Evolutionary conservation across 495 filamentous ascomycete genomes (phyloP), one percentile per base, ranked within the genome.

Genomic region (Penicillium alfredii): DNA sequence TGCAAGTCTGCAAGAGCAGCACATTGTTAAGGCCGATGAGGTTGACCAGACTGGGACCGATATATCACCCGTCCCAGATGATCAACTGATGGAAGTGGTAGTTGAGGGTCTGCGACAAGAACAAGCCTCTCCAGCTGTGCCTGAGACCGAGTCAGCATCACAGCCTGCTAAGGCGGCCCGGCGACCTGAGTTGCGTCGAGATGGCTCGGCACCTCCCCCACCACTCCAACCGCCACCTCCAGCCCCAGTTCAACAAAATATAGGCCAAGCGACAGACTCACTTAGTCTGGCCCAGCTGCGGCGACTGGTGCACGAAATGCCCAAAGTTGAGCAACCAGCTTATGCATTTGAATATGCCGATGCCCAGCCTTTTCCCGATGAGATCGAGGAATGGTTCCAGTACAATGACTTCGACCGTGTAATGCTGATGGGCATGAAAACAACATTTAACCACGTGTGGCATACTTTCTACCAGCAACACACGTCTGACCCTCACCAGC

Each of bases 381-480:
- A 98, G 65, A 67, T 97, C 13, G 86, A 95, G 48, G 92, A 97
- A 61, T 97, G 89, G 90, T 98, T 98, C 59, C 73, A 79, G 30
- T 97, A 98, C 62, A 72, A 66, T 30, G 84, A 88, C 40, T 87
- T 84, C 58, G 84, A 87, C 39, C 74, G 84, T 29, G 65, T 61
- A 28, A 71, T 74, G 68, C 61, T 92, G 31, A 69, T 80, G 26
- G 69, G 76, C 23, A 79, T 82, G 21, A 86, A 84, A 49, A 60
- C 75, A 15, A 78, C 77, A 3, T 95, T 93, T 50, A 71, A 85
- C 31, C 70, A 72, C 41, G 68, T 74, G 47, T 85, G 80, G 80
- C 49, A 45, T 23, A 58, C 60, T 9, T 78, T 74, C 38, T 64
- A 34, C 55, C 54, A 52, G 18, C 44, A 46, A 17, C 45, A 58